Conservation (phyloP, 1,284 basidiomycete genomes). For the Irpex sp. region DNA sequence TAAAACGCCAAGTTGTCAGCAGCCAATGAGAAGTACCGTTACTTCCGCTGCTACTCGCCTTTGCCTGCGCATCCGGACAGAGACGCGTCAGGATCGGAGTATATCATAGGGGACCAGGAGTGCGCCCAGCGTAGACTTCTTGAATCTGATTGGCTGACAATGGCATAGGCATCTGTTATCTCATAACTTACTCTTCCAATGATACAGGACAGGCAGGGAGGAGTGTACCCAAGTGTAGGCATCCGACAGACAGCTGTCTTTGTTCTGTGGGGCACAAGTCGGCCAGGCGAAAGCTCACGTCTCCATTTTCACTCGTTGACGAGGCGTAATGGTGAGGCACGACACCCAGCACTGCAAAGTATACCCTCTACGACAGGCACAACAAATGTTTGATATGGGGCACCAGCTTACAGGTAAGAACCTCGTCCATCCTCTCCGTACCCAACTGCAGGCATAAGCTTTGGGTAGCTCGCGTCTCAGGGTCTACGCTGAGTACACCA, state of each 20-base stretch:
- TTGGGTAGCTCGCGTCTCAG: not conserved
- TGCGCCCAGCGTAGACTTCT: not conserved
- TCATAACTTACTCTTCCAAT: not conserved
- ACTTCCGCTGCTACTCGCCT: no score
- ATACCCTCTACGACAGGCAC: not conserved
- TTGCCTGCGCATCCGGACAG: not conserved
- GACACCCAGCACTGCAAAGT: not conserved
- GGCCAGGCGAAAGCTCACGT: not conserved
- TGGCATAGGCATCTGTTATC: not conserved
- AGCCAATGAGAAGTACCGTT: no score
- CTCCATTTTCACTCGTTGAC: not conserved
- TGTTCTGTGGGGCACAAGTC: not conserved
- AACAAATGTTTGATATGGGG: not conserved
- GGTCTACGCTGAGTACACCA: not conserved
- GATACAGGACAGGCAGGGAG: not conserved
- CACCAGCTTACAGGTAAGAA: not conserved
- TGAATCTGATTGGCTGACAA: not conserved
- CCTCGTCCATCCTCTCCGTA: not conserved
- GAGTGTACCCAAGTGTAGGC: not conserved
- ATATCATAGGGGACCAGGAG: not conserved
- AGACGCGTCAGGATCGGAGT: not conserved
- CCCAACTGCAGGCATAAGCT: not conserved
- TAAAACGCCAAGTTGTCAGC: no score
- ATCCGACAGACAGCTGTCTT: not conserved
- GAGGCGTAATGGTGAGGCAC: not conserved